phyloP scores from a whole-genome alignment of 768 basidiomycete genomes.

The Paxillus ammoniavirescens region DNA sequence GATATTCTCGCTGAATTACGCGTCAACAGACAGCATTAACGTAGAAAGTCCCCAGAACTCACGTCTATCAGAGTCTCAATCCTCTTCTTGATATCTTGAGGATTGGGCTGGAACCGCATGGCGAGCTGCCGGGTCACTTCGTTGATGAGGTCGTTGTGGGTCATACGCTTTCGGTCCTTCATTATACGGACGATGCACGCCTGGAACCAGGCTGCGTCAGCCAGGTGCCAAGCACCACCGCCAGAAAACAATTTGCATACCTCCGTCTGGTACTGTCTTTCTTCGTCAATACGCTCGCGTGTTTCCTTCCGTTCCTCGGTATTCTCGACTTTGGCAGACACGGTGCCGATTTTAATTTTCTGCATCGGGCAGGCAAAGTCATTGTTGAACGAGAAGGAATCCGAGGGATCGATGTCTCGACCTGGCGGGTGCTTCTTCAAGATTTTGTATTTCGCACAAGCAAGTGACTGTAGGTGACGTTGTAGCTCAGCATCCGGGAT shows the following conservation, averaged over 20 bases:
- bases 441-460: slow-evolving; percentile 92
- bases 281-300: slow-evolving; percentile 85
- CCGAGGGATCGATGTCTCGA: slow-evolving; percentile 71
- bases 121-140: slow-evolving; percentile 89
- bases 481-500: slow-evolving; percentile 79
- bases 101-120: slow-evolving; percentile 82
- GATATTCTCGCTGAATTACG: slow-evolving; percentile 75
- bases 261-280: slow-evolving; percentile 86
- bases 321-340: slow-evolving; percentile 86
- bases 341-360: slow-evolving; percentile 90
- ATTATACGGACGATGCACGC: slow-evolving; percentile 97
- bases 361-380: slow-evolving; percentile 80
- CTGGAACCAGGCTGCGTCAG: slow-evolving; percentile 41
- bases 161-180: slow-evolving; percentile 92
- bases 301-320: slow-evolving; percentile 89
- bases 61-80: slow-evolving; percentile 95
- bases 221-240: background rate
- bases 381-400: slow-evolving; percentile 88
- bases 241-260: slow-evolving; percentile 39
- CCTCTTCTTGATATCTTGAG: slow-evolving; percentile 85
- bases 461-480: slow-evolving; percentile 93
- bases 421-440: slow-evolving; percentile 89
- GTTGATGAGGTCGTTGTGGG: slow-evolving; percentile 83
- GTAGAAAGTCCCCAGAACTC: slow-evolving; percentile 20
- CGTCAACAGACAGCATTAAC: background rate